Percentiles rank a stretch among this genome's conserved stretches.
Conservation (phyloP, 108 stramenopile species). For the Nitzschia sp. region DNA sequence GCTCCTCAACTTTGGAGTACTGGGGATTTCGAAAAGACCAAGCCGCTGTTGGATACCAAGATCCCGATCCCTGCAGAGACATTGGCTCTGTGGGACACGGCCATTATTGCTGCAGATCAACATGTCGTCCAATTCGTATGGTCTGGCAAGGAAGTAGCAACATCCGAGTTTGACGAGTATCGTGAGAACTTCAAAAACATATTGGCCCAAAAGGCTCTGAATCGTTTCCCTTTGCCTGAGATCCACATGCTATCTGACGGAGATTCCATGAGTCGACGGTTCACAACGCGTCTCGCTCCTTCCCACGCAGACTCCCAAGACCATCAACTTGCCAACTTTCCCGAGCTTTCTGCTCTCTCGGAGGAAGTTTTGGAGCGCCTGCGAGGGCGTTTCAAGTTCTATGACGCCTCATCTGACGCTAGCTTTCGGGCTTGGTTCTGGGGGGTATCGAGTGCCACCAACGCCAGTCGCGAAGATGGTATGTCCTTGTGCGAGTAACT, state of each 20-base stretch:
- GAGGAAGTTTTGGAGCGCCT: slow-evolving; percentile 35
- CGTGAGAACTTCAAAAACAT: slow-evolving; percentile 36
- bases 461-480: slow-evolving; percentile 43
- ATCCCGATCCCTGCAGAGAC: slow-evolving; percentile 35
- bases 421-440: slow-evolving; percentile 68
- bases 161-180: slow-evolving; percentile 36
- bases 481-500: slow-evolving; percentile 50
- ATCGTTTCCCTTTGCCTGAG: slow-evolving; percentile 56
- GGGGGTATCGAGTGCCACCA: slow-evolving; percentile 56
- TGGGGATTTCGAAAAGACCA: slow-evolving; percentile 11
- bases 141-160: slow-evolving; percentile 36
- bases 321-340: slow-evolving; percentile 54
- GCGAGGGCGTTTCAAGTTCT: slow-evolving; percentile 51
- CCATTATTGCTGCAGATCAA: slow-evolving; percentile 54
- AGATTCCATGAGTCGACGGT: slow-evolving; percentile 67
- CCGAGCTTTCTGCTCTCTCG: slow-evolving; percentile 43
- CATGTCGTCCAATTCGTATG: slow-evolving; percentile 51
- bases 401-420: slow-evolving; percentile 48
- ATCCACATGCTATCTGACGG: slow-evolving; percentile 46
- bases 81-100: slow-evolving; percentile 50
- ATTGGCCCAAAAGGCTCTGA: slow-evolving; percentile 26
- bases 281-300: slow-evolving; percentile 55
- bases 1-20: slow-evolving; percentile 54
- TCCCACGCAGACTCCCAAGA: slow-evolving; percentile 53
- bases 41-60: slow-evolving; percentile 15